Base-by-base conservation (phyloP, 345 rosid genomes). In the Eucalyptus erythrocorys region DNA sequence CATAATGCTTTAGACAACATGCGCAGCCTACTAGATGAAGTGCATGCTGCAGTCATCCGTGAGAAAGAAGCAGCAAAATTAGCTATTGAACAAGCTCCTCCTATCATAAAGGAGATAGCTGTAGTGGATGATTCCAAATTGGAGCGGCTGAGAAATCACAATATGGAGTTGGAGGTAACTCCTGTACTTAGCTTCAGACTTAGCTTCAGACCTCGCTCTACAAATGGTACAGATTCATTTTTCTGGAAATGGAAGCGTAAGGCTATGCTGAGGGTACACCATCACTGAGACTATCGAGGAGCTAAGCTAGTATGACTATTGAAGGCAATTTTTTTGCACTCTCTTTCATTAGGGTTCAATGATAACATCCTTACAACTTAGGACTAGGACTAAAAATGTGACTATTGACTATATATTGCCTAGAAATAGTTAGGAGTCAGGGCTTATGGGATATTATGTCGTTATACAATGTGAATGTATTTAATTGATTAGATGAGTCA, bases 21-120 rank as follows among this genome's bases (percentile, higher is more conserved):
- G 91, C 96, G 92, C 91, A 90, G 48, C 55, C 92, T 93, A 86
- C 90, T 95, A 87, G 95, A 93, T 53, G 94, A 94, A 90, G 95
- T 95, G 57, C 90, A 91, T 5, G 87, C 91, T 85, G 92, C 91
- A 48, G 88, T 93, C 82, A 88, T 90, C 86, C 89, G 22, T 53
- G 98, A 95, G 89, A 93, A 91, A 82, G 96, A 95, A 91, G 95
- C 93, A 89, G 95, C 96, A 87, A 93, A 90, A 76, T 30, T 91
- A 90, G 95, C 94, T 64, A 92, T 95, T 90, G 98, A 94, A 91
- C 92, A 93, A 92, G 98, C 95, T 90, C 95, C 94, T 87, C 94
- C 95, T 34, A 93, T 94, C 87, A 93, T 94, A 89, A 93, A 93
- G 90, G 98, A 95, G 93, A 94, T 93, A 82, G 92, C 94, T 49